Conservation (phyloP, 768 basidiomycete species). For the Tylopilus sp. region DNA sequence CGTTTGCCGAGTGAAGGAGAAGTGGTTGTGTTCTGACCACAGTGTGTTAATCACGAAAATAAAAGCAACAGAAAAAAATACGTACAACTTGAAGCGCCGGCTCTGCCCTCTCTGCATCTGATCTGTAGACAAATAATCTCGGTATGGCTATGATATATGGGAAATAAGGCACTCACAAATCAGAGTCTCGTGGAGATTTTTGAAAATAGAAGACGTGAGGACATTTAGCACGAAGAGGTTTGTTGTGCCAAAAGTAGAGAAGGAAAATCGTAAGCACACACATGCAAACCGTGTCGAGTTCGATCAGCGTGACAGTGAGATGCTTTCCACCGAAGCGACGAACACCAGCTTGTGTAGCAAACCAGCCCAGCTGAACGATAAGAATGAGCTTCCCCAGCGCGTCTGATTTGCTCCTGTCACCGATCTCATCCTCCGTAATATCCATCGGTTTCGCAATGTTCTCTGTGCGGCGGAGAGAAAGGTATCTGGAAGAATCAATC, state of each 20-base stretch:
- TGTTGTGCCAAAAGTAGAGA: constrained; percentile 2
- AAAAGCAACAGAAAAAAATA: not conserved
- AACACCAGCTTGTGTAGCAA: not conserved
- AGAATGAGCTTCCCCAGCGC: not conserved
- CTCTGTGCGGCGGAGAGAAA: not conserved
- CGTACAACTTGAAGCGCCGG: not conserved
- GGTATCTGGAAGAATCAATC: not conserved
- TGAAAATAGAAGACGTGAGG: not conserved
- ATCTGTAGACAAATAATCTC: not conserved
- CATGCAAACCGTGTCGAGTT: constrained; percentile 5
- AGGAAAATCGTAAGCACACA: not conserved
- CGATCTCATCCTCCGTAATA: not conserved
- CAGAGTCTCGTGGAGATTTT: not conserved
- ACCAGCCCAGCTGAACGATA: not conserved
- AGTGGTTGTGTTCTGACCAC: not conserved
- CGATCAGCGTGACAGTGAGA: not conserved
- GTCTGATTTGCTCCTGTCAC: constrained; percentile 3
- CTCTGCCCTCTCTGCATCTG: not conserved
- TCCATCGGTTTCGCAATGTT: not conserved
- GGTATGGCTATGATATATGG: not conserved
- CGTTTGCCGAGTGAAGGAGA: not conserved
- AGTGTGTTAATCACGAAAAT: not conserved
- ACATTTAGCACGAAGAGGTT: not conserved
- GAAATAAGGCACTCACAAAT: not conserved
- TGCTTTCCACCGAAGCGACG: not conserved